phyloP scores from a whole-genome alignment of 2,329 filamentous ascomycete species.

The Hymenoscyphus salicellus region DNA sequence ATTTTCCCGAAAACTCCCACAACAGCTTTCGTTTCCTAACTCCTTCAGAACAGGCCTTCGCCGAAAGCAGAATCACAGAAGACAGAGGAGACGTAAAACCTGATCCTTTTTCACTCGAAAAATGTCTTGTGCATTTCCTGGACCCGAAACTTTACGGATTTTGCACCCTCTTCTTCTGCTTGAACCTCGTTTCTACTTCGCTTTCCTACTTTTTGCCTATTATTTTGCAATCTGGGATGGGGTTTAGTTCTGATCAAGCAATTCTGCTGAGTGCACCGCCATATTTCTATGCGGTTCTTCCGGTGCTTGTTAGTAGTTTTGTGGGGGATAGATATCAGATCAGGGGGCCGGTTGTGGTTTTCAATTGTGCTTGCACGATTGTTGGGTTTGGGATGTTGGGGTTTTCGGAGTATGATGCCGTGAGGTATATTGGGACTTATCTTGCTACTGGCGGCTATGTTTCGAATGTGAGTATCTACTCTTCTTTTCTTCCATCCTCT shows the following conservation, averaged over 20 bases:
- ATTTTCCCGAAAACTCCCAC: constrained; percentile 59
- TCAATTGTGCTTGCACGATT: constrained; percentile 33
- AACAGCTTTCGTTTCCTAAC: constrained; percentile 54
- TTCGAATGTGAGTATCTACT: constrained; percentile 49
- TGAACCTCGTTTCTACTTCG: constrained; percentile 71
- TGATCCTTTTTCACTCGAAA: constrained; percentile 58
- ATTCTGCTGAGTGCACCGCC: constrained; percentile 56
- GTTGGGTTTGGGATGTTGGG: constrained; percentile 34
- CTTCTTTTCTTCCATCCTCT: not conserved
- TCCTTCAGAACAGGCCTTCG: constrained; percentile 47
- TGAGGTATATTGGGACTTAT: constrained; percentile 40
- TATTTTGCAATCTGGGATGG: constrained; percentile 60
- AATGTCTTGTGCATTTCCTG: constrained; percentile 46
- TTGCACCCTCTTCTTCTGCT: constrained; percentile 61
- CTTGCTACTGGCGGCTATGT: constrained; percentile 67
- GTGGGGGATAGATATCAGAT: constrained; percentile 57
- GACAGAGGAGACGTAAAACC: constrained; percentile 55
- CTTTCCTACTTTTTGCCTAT: constrained; percentile 79
- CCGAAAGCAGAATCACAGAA: constrained; percentile 50
- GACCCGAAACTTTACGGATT: constrained; percentile 63
- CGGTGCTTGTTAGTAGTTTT: constrained; percentile 48
- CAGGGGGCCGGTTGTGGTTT: constrained; percentile 33
- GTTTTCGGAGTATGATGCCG: constrained; percentile 29
- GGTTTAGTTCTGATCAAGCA: constrained; percentile 49
- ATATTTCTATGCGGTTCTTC: constrained; percentile 47